These are phyloP conservation scores for Botrytis sinoallii DNA, from an alignment of 2,329 filamentous ascomycete species.

Conservation along the genomic window DNA sequence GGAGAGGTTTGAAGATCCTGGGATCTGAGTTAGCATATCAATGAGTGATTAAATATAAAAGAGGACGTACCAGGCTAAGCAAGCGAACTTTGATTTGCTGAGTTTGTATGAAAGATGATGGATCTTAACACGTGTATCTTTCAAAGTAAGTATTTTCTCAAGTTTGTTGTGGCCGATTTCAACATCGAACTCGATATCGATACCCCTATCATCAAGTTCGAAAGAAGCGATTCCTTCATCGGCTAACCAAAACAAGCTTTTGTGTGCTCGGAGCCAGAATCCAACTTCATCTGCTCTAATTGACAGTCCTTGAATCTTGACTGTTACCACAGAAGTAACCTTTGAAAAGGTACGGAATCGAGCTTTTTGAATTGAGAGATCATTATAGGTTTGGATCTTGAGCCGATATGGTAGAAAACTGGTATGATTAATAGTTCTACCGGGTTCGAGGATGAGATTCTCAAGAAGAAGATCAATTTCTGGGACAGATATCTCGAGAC, in stretches of 20 bases:
- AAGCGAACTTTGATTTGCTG: constrained; percentile 70
- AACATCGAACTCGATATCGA: constrained; percentile 81
- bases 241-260: constrained; percentile 68
- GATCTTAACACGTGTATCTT: constrained; percentile 72
- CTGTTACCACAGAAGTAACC: constrained; percentile 68
- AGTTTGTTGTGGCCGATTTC: constrained; percentile 75
- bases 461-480: constrained; percentile 83
- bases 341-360: constrained; percentile 62
- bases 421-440: constrained; percentile 75
- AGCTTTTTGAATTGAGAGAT: constrained; percentile 80
- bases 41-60: background rate
- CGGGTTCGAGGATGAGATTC: constrained; percentile 87
- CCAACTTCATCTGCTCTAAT: constrained; percentile 83
- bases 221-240: constrained; percentile 87
- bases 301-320: constrained; percentile 80
- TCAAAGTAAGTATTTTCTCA: constrained; percentile 78
- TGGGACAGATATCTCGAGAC: constrained; percentile 81
- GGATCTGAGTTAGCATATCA: background rate
- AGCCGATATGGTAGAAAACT: constrained; percentile 88
- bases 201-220: constrained; percentile 77
- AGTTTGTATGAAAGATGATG: constrained; percentile 83
- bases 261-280: constrained; percentile 81
- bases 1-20: constrained; percentile 69
- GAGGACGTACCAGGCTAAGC: constrained; percentile 60
- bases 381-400: constrained; percentile 78